Base-by-base conservation (phyloP, 2,329 filamentous ascomycete species). In the Fusarium virguliforme region DNA sequence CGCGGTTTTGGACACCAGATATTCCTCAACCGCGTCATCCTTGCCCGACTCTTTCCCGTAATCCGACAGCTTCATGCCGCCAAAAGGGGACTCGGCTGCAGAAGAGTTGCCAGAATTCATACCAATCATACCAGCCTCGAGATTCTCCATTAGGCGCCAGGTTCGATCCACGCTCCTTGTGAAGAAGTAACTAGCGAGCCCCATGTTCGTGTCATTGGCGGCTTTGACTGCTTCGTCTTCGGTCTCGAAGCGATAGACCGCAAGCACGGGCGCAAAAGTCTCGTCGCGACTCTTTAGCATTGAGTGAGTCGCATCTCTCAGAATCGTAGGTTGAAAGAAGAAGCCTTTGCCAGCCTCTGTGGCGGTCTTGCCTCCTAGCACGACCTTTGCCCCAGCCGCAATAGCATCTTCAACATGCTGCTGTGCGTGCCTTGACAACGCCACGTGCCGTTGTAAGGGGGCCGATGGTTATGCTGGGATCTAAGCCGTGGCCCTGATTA, bases 51-150 rank as follows among this genome's bases (percentile, higher is more conserved):
- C 43, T 13, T 48, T 48, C 10, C 43, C 43, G n/a, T 48, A 48
- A 10, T 24, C 26, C 12, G 24, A 28, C 6, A 15, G 12, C 26
- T 48, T 48, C 10, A 48, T 48, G 1, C 43, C 43, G 4, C 43
- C 43, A n/a, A 48, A 84, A 0, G 82, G 83, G 1, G 79, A 75
- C 63, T 84, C 82, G 0, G 81, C 79, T 0, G 81, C 78, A 0
- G 80, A 83, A 0, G 61, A 63, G 8, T 71, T 74, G 60, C 65
- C 64, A 0, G 69, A 68, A 12, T 74, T 74, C 0, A 74, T 41
- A 0, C 63, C 72, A 15, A 74, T 73, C 65, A 74, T 74, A 0
- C 72, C 72, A 35, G 68, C 68, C 3, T 74, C 68, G 0, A 74
- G 58, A 6, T 64, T 71, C 26, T 74, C 70, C 7, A 74, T 38